Conservation (phyloP, 2,329 filamentous ascomycete species). For the Pseudogymnoascus sp. region DNA sequence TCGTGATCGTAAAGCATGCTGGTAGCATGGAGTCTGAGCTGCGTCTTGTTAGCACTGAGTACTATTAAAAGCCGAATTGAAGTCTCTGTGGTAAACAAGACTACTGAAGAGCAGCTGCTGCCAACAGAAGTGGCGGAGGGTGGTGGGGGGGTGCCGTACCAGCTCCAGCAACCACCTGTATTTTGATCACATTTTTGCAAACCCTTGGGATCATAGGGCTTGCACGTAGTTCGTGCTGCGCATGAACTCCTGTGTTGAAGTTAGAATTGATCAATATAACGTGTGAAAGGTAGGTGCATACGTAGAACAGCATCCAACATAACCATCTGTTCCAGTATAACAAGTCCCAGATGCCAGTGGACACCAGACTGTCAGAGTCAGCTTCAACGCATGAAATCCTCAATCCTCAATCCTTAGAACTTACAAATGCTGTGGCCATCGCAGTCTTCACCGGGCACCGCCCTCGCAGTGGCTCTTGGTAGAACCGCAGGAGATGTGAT, state of each 20-base stretch:
- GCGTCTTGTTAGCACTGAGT: neutral
- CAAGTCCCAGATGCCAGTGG: slow-evolving; percentile 3
- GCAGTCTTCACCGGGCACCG: neutral
- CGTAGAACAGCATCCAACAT: neutral
- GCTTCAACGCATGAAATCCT: neutral
- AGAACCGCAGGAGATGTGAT: neutral
- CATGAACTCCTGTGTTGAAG: neutral
- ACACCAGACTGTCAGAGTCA: slow-evolving; percentile 1
- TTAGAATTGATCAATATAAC: neutral
- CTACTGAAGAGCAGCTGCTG: neutral
- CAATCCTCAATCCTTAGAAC: neutral
- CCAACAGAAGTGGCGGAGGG: neutral
- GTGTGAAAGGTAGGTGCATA: neutral
- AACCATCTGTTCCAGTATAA: neutral
- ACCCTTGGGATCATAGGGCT: neutral
- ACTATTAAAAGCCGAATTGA: neutral
- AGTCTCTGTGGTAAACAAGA: neutral
- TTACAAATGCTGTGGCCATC: neutral
- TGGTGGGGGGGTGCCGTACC: neutral
- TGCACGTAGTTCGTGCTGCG: neutral
- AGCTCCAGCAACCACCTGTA: neutral
- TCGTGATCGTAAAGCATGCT: neutral
- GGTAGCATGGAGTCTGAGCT: neutral
- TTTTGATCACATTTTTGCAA: neutral
- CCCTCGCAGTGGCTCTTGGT: neutral